Conservation (phyloP, 768 basidiomycete genomes). For the Pilatotrama ljubarskyi region DNA sequence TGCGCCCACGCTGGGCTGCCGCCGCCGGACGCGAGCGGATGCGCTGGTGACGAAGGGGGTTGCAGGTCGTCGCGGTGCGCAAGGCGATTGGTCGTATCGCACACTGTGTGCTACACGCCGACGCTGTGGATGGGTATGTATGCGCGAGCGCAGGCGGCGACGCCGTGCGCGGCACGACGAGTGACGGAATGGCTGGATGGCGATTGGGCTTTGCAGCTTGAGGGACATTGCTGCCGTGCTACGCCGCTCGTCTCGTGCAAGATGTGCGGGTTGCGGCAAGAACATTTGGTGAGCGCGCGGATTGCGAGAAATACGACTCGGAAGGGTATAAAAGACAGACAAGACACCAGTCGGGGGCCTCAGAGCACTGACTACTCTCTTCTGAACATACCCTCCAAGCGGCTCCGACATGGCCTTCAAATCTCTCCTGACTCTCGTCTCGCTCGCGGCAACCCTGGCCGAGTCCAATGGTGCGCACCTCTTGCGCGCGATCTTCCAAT, state of each 20-base stretch:
- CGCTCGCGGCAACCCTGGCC: constrained; percentile 10
- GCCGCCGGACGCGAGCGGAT: not conserved
- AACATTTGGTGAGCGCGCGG: no score
- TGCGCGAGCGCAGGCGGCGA: not conserved
- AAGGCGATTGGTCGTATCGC: not conserved
- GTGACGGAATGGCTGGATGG: not conserved
- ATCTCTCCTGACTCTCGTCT: constrained; percentile 14
- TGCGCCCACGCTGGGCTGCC: not conserved
- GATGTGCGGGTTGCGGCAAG: no score
- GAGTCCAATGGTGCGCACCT: constrained; percentile 1
- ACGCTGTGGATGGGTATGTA: constrained; percentile 1
- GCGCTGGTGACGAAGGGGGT: not conserved
- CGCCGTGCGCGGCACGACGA: not conserved
- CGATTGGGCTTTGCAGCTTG: not conserved
- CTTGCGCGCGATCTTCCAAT: constrained; percentile 3
- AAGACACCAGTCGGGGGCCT: not conserved
- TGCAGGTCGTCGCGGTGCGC: not conserved
- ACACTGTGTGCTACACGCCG: not conserved
- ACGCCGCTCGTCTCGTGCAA: no score
- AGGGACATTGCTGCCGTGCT: no score
- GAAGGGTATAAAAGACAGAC: not conserved
- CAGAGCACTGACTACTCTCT: not conserved
- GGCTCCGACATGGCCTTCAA: constrained; percentile 26
- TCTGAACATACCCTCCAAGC: not conserved
- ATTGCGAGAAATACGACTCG: not conserved